Percentiles rank a stretch among this genome's conserved stretches.
Conservation (phyloP, 2,329 filamentous ascomycete species). For the Mariannaea sp. region DNA sequence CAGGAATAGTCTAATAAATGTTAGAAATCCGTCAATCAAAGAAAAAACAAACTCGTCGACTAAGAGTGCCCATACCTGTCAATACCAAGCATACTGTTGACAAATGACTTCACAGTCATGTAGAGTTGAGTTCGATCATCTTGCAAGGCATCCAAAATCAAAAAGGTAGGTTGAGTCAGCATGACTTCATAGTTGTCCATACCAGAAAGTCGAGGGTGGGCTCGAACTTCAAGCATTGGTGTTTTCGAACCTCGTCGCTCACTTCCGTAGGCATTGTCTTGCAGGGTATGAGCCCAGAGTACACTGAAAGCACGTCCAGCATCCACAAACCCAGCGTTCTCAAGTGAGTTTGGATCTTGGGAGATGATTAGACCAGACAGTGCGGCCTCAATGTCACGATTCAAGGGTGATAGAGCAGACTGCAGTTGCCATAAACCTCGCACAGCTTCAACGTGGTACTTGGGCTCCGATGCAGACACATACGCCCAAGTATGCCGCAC, state of each 20-base stretch:
- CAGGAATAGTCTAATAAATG: slow-evolving; percentile 57
- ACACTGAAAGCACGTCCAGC: slow-evolving; percentile 72
- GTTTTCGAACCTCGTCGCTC: slow-evolving; percentile 58
- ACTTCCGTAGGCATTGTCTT: slow-evolving; percentile 56
- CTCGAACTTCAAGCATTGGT: slow-evolving; percentile 43
- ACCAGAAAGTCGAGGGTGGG: slow-evolving; percentile 54
- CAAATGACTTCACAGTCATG: slow-evolving; percentile 79
- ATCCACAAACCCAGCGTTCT: slow-evolving; percentile 54
- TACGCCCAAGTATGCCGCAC: slow-evolving; percentile 78
- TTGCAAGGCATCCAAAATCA: slow-evolving; percentile 77
- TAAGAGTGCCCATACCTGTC: slow-evolving; percentile 57
- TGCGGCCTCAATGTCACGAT: slow-evolving; percentile 79
- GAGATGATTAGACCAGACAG: slow-evolving; percentile 71
- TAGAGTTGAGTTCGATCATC: slow-evolving; percentile 76
- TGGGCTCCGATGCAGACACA: slow-evolving; percentile 80
- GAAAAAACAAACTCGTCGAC: too few relatives aligned
- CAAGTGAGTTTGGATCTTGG: slow-evolving; percentile 41
- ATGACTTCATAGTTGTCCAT: slow-evolving; percentile 71
- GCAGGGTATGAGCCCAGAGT: slow-evolving; percentile 80
- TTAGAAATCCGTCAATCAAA: slow-evolving; percentile 17
- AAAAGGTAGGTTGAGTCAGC: slow-evolving; percentile 78
- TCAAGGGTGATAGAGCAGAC: slow-evolving; percentile 66
- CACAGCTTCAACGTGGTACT: slow-evolving; percentile 93
- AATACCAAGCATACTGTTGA: slow-evolving; percentile 68
- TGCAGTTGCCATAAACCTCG: slow-evolving; percentile 87